These are phyloP conservation scores for Skeletonema marinoi DNA, from an alignment of 108 stramenopile genomes.

Conservation along the genomic window DNA sequence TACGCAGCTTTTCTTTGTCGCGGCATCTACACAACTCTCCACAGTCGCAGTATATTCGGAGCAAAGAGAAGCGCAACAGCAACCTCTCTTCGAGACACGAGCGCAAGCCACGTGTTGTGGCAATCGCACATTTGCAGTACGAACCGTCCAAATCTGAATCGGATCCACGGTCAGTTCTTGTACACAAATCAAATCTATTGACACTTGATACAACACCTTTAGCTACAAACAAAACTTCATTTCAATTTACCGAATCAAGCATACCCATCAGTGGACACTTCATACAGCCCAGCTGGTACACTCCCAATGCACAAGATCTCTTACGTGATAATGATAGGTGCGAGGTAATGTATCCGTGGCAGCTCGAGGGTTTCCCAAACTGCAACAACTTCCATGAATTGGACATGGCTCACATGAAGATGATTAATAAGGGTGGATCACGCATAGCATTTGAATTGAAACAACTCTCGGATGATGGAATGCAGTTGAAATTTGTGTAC, in stretches of 20 bases:
- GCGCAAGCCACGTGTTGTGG: background rate
- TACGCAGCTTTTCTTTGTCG: background rate
- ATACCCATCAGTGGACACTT: constrained; percentile 16
- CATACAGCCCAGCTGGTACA: constrained; percentile 18
- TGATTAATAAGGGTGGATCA: constrained; percentile 24
- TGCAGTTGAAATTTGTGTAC: constrained; percentile 37
- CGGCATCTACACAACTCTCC: background rate
- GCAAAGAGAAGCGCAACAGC: background rate
- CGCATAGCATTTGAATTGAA: constrained; percentile 38
- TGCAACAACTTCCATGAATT: constrained; percentile 54
- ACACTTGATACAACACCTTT: background rate
- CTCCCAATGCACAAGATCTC: constrained; percentile 24
- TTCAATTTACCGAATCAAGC: background rate
- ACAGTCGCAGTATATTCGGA: background rate
- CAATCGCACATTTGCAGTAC: background rate
- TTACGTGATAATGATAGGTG: constrained; percentile 22
- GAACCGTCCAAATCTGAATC: background rate
- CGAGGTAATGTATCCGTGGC: constrained; percentile 42
- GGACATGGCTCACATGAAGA: constrained; percentile 17
- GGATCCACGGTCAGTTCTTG: background rate
- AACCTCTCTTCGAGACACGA: background rate
- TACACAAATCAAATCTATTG: background rate
- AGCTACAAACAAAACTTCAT: background rate
- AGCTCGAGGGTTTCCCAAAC: constrained; percentile 28
- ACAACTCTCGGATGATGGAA: background rate